These are phyloP conservation scores for Scheffersomyces titani DNA, from an alignment of 1,139 yeast genomes.

Conservation along the genomic window DNA sequence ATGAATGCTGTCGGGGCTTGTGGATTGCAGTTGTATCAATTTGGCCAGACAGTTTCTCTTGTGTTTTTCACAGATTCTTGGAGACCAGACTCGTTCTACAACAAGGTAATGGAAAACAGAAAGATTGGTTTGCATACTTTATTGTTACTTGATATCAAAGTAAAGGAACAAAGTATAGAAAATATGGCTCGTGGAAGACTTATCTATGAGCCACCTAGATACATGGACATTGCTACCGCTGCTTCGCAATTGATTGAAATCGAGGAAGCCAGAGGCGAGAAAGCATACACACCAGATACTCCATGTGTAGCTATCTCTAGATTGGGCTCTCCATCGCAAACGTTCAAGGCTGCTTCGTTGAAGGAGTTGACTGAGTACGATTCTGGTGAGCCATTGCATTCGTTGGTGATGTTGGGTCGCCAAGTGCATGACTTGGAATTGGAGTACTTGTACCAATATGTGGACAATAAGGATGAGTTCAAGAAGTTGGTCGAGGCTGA, in stretches of 20 bases:
- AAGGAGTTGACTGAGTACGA: conserved; percentile 75
- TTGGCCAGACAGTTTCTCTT: conserved; percentile 94
- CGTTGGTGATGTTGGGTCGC: conserved; percentile 87
- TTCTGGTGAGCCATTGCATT: conserved; percentile 92
- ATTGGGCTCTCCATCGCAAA: conserved; percentile 82
- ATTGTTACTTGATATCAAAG: conserved; percentile 87
- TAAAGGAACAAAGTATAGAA: conserved; percentile 92
- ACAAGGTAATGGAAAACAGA: conserved; percentile 86
- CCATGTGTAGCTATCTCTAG: conserved; percentile 95
- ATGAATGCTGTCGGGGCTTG: conserved; percentile 99
- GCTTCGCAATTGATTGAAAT: conserved; percentile 84
- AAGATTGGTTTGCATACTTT: conserved; percentile 89
- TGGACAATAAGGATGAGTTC: conserved; percentile 64
- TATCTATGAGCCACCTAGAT: conserved; percentile 95
- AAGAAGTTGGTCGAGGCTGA: conserved; percentile 62
- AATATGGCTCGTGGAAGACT: conserved; percentile 92
- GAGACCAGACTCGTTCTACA: conserved; percentile 96
- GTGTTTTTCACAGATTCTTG: conserved; percentile 94
- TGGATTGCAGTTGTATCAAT: conserved; percentile 91
- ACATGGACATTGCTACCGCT: conserved; percentile 90
- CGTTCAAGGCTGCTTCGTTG: conserved; percentile 83
- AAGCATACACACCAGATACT: conserved; percentile 79
- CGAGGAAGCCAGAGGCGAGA: conserved; percentile 72
- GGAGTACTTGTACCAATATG: conserved; percentile 79
- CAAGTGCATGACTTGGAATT: conserved; percentile 92